A percentile compares a stretch with the other conserved stretches of the same genome.
phyloP scores from a whole-genome alignment of 1,284 basidiomycete genomes.

The Cryptococcus sp. region DNA sequence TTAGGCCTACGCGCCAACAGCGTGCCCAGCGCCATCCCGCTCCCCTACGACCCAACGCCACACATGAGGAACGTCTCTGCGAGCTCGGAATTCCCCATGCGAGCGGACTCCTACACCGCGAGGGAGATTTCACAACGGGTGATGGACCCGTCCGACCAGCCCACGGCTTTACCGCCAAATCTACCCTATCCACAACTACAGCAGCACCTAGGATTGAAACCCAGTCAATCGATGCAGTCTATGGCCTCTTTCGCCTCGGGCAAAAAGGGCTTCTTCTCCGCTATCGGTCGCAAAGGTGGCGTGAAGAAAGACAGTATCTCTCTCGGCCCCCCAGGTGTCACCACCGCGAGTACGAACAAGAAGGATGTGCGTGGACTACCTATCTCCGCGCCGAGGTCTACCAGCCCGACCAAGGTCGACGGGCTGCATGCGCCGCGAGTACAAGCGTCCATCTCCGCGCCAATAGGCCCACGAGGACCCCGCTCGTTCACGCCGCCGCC shows the following conservation, averaged over 20 bases:
- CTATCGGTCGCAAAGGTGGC: conserved; percentile 29
- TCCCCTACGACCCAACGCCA: conserved; percentile 16
- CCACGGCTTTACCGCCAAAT: conserved; percentile 56
- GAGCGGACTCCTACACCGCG: conserved; percentile 47
- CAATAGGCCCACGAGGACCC: conserved; percentile 36
- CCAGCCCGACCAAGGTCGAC: conserved; percentile 12
- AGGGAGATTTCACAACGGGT: conserved; percentile 46
- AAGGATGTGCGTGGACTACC: conserved; percentile 41
- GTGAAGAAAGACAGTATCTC: conserved; percentile 38
- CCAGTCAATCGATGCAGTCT: conserved; percentile 20
- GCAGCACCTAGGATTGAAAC: conserved; percentile 22
- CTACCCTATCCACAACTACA: conserved; percentile 73
- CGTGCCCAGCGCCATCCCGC: conserved; percentile 12
- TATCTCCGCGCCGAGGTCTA: conserved; percentile 31
- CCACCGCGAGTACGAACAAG: conserved; percentile 16
- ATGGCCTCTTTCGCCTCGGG: conserved; percentile 14
- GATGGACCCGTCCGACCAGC: conserved; percentile 44
- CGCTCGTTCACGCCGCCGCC: conserved; percentile 27
- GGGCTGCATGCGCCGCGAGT: conserved; percentile 14
- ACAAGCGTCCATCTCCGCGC: conserved; percentile 24
- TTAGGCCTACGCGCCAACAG: conserved; percentile 21
- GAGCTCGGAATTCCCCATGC: conserved; percentile 49
- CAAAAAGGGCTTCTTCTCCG: conserved; percentile 39
- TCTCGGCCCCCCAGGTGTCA: conserved; percentile 25
- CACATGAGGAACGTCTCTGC: conserved; percentile 44